Base-by-base conservation (phyloP, 805 yeast species). In the Schizosaccharomyces octosporus region DNA sequence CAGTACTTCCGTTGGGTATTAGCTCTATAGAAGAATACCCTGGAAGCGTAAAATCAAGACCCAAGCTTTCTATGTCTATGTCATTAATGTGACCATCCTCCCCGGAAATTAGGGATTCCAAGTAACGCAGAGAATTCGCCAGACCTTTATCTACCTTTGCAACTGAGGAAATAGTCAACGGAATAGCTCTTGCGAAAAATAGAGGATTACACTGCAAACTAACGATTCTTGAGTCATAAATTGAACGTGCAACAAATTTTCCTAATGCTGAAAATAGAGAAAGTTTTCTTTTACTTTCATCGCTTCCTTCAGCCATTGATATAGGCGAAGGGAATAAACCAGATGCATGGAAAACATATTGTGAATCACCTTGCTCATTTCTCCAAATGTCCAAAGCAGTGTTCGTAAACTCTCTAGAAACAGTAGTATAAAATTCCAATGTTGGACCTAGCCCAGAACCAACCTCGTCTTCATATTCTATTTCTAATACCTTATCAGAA, bases 371-470 rank as follows among this genome's bases (percentile, higher is more conserved):
- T 31, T 68, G 70, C 57, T 42, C 63, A 48, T 69, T 72, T 65
- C 94, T 77, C 97, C 97, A 90, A 74, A 93, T 73, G 7, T 71
- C 71, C 59, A 83, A 71, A 32, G 75, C 75, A 60, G 75, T 77
- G 65, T 73, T 76, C 0, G 84, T 73, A 69, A 90, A 87, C 64
- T 83, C 88, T 62, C 76, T 80, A 0, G 96, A 87, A 1, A 86
- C 87, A 17, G 77, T 74, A 0, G 97, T 81, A 68, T 87, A 90
- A 68, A 93, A 90, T 71, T 90, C 98, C 64, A 89, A 74, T 0
- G 98, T 90, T 3, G 98, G 98, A 0, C 98, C 98, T 57, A 88
- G 73, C 0, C 98, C 98, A 0, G 95, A 83, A n/a, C 97, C 98
- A 5, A 78, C 95, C 69, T 90, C 98, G 65, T 84, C 88, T 64